Evolutionary conservation across 371 early-diverging fungal species (phyloP).

Genomic region (Dichotomocladium elegans): DNA sequence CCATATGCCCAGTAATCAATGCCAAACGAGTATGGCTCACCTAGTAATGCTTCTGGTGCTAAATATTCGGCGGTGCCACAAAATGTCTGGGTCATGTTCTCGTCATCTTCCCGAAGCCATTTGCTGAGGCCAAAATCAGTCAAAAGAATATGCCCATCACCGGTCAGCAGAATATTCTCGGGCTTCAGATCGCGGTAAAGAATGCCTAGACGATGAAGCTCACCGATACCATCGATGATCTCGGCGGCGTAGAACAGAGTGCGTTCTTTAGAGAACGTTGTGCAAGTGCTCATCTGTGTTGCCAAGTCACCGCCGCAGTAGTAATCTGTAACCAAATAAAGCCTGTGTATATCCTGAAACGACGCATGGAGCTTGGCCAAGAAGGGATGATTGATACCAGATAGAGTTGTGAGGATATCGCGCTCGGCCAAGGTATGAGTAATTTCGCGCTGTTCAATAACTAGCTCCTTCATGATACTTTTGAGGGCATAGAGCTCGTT

Average conservation of each 20-base stretch:
- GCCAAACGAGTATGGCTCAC: conserved; percentile 78
- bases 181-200: conserved; percentile 91
- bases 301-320: conserved; percentile 84
- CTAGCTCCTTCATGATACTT: conserved; percentile 91
- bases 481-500: conserved; percentile 88
- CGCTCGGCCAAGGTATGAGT: conserved; percentile 59
- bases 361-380: conserved; percentile 89
- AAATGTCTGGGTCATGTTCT: conserved; percentile 80
- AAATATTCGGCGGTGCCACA: conserved; percentile 95
- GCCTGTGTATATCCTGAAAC: conserved; percentile 87
- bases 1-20: conserved; percentile 98
- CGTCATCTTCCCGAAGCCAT: conserved; percentile 24
- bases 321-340: conserved; percentile 97
- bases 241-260: conserved; percentile 84
- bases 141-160: conserved; percentile 80
- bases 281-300: conserved; percentile 47
- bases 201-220: conserved; percentile 83
- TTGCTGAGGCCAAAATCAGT: conserved; percentile 93
- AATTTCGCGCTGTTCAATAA: conserved; percentile 87
- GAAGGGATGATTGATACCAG: conserved; percentile 75
- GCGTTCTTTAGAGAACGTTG: conserved; percentile 39
- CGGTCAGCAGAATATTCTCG: conserved; percentile 83
- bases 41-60: conserved; percentile 88
- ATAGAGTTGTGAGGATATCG: conserved; percentile 45
- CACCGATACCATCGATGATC: conserved; percentile 81